Percentiles rank a stretch among this genome's conserved stretches.
phyloP scores from a whole-genome alignment of 306 rosid genomes.

The Cucurbita maxima region DNA sequence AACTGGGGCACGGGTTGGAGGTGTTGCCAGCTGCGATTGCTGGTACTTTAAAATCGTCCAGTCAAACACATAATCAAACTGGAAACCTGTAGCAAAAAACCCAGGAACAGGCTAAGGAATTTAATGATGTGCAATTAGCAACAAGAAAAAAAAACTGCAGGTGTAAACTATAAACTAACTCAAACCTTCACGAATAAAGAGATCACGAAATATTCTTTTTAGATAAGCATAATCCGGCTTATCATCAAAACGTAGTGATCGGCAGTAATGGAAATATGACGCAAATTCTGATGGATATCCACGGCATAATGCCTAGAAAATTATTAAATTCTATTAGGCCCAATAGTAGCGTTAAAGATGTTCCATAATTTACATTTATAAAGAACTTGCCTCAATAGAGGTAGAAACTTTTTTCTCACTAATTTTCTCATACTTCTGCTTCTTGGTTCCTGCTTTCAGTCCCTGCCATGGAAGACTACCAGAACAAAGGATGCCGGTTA shows the following conservation, averaged over 20 bases:
- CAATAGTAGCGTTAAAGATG: neutral
- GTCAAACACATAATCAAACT: constrained; percentile 91
- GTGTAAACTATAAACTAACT: neutral
- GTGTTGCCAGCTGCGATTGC: constrained; percentile 79
- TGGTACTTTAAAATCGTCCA: constrained; percentile 96
- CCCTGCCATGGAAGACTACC: constrained; percentile 99
- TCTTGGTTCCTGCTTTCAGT: constrained; percentile 91
- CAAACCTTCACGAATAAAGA: constrained; percentile 92
- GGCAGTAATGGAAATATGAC: constrained; percentile 93
- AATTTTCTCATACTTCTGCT: constrained; percentile 81
- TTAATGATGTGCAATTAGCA: neutral
- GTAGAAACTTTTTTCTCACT: constrained; percentile 92
- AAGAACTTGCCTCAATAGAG: constrained; percentile 59
- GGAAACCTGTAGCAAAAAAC: constrained; percentile 49
- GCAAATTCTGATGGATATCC: constrained; percentile 96
- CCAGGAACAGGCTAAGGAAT: neutral
- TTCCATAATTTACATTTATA: neutral
- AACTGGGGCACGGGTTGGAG: constrained; percentile 64
- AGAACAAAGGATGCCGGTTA: constrained; percentile 7
- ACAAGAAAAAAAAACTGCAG: neutral
- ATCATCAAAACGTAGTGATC: constrained; percentile 84
- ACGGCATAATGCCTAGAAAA: constrained; percentile 75
- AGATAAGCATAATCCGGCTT: constrained; percentile 94
- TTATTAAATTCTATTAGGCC: constrained; percentile 14
- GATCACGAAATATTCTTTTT: constrained; percentile 89